These are phyloP conservation scores for Talaromyces borbonicus DNA, from an alignment of 495 filamentous ascomycete species.

Conservation along the genomic window DNA sequence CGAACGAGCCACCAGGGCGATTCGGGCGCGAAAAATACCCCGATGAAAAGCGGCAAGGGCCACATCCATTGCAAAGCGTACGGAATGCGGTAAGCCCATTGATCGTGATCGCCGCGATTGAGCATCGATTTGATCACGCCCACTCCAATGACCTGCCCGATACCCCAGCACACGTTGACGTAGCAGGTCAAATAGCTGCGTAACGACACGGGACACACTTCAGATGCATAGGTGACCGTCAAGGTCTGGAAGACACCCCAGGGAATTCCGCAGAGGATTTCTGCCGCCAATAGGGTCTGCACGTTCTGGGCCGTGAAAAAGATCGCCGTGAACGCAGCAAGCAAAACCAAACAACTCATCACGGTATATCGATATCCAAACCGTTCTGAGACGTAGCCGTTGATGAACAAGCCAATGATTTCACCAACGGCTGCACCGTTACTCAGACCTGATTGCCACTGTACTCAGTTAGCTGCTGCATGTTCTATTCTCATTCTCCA, in stretches of 20 bases:
- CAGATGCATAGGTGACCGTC: constrained; percentile 71
- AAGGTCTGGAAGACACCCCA: constrained; percentile 80
- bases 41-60: constrained; percentile 64
- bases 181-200: constrained; percentile 69
- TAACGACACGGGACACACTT: constrained; percentile 64
- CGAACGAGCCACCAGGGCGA: constrained; percentile 78
- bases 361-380: constrained; percentile 69
- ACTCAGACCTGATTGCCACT: constrained; percentile 70
- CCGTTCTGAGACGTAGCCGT: constrained; percentile 64
- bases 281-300: constrained; percentile 55
- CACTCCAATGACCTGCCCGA: constrained; percentile 66
- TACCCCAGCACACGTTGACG: constrained; percentile 74
- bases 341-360: constrained; percentile 52
- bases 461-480: background rate
- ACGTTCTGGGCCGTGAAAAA: constrained; percentile 70
- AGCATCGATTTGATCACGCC: constrained; percentile 63
- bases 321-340: constrained; percentile 62
- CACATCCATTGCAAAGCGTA: constrained; percentile 82
- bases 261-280: constrained; percentile 69
- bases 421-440: constrained; percentile 59
- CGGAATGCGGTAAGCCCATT: constrained; percentile 61
- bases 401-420: constrained; percentile 67
- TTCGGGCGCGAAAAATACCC: constrained; percentile 63
- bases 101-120: constrained; percentile 37
- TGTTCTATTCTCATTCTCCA: background rate